Evolutionary conservation across 2,329 filamentous ascomycete species (phyloP).

Genomic region (Myriosclerotinia duriaeana): DNA sequence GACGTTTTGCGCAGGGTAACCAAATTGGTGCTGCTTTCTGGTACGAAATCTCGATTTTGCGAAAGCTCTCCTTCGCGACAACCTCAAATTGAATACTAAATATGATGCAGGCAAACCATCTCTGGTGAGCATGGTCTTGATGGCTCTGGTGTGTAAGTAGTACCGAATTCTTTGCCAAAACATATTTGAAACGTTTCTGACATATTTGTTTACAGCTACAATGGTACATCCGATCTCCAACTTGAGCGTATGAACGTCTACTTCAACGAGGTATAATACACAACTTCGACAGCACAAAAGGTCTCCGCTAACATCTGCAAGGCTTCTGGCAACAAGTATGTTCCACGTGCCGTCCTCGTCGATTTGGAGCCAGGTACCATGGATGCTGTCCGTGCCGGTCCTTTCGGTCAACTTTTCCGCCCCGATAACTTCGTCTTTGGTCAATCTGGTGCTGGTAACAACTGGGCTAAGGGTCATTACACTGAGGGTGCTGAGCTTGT

Average conservation of each 20-base stretch:
- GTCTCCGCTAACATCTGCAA: slow-evolving; percentile 45
- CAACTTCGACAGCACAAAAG: neutral
- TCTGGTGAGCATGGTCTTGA: slow-evolving; percentile 95
- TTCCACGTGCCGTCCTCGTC: slow-evolving; percentile 97
- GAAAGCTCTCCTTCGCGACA: slow-evolving; percentile 38
- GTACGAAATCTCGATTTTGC: slow-evolving; percentile 50
- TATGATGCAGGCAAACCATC: slow-evolving; percentile 66
- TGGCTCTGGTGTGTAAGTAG: slow-evolving; percentile 86
- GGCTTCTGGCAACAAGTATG: slow-evolving; percentile 98
- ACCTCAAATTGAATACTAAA: slow-evolving; percentile 43
- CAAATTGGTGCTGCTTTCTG: slow-evolving; percentile 99
- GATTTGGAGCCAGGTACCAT: slow-evolving; percentile 99
- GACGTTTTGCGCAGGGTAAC: slow-evolving; percentile 74
- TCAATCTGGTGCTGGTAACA: slow-evolving; percentile 99
- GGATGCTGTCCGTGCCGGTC: slow-evolving; percentile 97
- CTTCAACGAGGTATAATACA: slow-evolving; percentile 76
- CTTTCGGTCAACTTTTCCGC: slow-evolving; percentile 98
- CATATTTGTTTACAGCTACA: slow-evolving; percentile 65
- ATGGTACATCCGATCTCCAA: slow-evolving; percentile 97
- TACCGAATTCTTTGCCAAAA: neutral
- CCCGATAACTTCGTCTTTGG: slow-evolving; percentile 99
- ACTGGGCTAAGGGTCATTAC: slow-evolving; percentile 99
- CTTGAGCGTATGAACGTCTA: slow-evolving; percentile 99
- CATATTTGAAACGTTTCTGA: slow-evolving; percentile 35
- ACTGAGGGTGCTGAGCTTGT: slow-evolving; percentile 99